These are phyloP conservation scores for Tillandsia fasciculata DNA, from an alignment of 176 grass and related monocot species.

Conservation along the genomic window DNA sequence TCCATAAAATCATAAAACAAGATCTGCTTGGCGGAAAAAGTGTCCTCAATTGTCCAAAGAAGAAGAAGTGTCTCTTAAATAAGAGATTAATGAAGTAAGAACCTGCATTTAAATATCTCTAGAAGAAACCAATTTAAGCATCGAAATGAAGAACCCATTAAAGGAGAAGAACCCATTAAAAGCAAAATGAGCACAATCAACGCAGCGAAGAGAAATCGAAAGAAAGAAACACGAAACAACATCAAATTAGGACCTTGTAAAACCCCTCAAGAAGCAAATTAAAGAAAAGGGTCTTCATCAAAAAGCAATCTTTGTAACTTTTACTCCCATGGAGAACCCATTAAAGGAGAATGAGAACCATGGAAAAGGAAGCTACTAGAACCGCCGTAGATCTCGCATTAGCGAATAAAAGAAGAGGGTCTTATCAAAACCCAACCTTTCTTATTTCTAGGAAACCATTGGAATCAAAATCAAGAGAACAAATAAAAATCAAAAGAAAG, in stretches of 20 bases:
- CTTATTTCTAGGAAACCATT: no score
- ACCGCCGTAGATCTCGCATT: no score
- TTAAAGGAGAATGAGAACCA: no score
- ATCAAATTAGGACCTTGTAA: background rate
- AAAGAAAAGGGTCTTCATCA: background rate
- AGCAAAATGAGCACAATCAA: background rate
- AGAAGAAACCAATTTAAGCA: background rate
- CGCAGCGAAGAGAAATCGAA: background rate
- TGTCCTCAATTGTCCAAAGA: background rate
- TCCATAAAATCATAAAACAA: background rate
- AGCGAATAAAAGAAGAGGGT: no score
- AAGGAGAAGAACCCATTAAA: background rate
- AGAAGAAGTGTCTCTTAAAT: background rate
- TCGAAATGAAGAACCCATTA: background rate
- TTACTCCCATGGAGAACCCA: no score
- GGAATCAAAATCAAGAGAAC: no score
- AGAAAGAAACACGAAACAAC: background rate
- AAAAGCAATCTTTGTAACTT: background rate
- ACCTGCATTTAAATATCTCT: no score
- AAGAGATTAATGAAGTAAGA: no score
- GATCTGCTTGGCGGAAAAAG: background rate
- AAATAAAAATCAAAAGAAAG: no score
- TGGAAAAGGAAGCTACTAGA: no score
- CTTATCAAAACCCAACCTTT: no score
- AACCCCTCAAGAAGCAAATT: background rate